Conservation (phyloP, 2,329 filamentous ascomycete genomes). For the Hypocreales sp. region DNA sequence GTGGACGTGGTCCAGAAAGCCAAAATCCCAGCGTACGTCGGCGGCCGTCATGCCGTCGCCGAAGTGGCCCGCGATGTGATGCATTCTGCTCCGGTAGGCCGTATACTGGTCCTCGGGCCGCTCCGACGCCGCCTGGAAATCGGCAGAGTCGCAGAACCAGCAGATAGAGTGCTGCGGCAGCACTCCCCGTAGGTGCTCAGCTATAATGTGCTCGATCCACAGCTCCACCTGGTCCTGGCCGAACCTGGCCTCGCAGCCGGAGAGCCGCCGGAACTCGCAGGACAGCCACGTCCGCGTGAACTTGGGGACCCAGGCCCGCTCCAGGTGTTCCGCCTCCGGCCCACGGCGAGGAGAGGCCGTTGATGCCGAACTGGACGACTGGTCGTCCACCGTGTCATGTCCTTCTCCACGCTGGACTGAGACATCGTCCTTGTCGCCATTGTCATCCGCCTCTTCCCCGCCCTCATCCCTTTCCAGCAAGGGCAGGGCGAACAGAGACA, state of each 20-base stretch:
- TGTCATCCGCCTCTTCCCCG: too few species aligned
- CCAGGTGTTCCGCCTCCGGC: conserved; percentile 3
- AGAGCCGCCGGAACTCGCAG: conserved; percentile 28
- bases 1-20: conserved; percentile 21
- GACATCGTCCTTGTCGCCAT: too few species aligned
- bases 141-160: conserved; percentile 30
- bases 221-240: conserved; percentile 15
- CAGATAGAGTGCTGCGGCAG: conserved; percentile 25
- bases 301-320: conserved; percentile 4
- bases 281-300: conserved; percentile 12
- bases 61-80: conserved; percentile 33
- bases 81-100: conserved; percentile 26
- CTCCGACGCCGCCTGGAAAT: conserved; percentile 12
- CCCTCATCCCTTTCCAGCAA: too few species aligned
- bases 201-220: conserved; percentile 31
- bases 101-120: conserved; percentile 2
- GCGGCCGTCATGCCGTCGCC: conserved; percentile 7
- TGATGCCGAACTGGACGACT: conserved; percentile 8
- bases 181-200: conserved; percentile 16
- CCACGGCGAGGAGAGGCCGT: conserved; percentile 9
- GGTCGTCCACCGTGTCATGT: conserved; percentile 2
- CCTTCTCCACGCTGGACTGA: too few species aligned
- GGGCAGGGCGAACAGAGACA: conserved; percentile 10
- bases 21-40: conserved; percentile 22
- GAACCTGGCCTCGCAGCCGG: conserved; percentile 22